Base-by-base conservation (phyloP, 495 filamentous ascomycete genomes). In the Diplogelasinospora grovesii region DNA sequence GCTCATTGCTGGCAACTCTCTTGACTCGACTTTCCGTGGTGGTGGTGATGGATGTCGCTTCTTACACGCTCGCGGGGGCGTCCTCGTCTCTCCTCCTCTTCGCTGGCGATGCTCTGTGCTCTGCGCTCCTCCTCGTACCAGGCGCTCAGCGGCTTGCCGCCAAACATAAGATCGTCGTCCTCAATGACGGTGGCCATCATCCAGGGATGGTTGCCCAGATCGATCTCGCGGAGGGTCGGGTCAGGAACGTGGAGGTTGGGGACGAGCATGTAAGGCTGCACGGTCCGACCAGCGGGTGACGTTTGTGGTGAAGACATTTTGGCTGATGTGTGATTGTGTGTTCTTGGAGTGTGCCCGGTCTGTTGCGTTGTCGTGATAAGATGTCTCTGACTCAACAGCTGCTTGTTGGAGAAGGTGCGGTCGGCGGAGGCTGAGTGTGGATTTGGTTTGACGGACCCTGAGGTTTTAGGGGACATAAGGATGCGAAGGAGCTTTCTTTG, bases 151-250 rank as follows among this genome's bases (percentile, higher is more conserved):
- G 71, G 65, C 59, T 77, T 75, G 29, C 73, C 73, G 27, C 71
- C 70, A 38, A 75, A 77, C 62, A 64, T 77, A 21, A 77, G 53
- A 46, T 77, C 73, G 19, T 70, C 67, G 47, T 77, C 73, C 20
- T 77, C 71, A 51, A 77, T 77, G 33, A 65, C 64, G 30, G 68
- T 74, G 5, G 71, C 64, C 13, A 68, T 52, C 60, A 68, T 64
- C 73, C 73, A 77, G 10, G 65, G 41, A 9, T 60, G 49, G 31
- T 31, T 54, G 25, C 48, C 51, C 22, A 65, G 43, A 20, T 69
- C 65, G 19, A 55, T 31, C 41, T 70, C 64, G 34, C 48, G 45
- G 21, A 49, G 43, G 27, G 63, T 46, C 9, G 51, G 50, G 38
- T 71, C 66, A n/a, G 62, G 46, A 15, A 56, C 37, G 40, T 54